Percentiles rank a stretch among this genome's conserved stretches.
These are phyloP conservation scores for Aspergillus mulundensis DNA, from an alignment of 495 filamentous ascomycete species.

Conservation along the genomic window DNA sequence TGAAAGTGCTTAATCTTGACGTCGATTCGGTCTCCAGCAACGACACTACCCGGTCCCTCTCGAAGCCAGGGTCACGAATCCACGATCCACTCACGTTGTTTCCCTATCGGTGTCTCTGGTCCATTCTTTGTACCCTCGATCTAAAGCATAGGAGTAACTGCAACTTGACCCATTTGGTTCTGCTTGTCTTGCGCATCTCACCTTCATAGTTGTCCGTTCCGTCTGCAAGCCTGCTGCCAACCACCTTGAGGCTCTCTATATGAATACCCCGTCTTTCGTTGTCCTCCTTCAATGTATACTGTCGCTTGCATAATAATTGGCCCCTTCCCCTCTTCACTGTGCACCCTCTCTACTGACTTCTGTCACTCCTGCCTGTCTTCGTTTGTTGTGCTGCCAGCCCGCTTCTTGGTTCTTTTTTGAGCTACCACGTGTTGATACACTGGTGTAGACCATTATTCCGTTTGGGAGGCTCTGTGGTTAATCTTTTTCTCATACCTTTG, in stretches of 20 bases:
- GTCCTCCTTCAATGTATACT: constrained; percentile 26
- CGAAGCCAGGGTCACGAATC: constrained; percentile 9
- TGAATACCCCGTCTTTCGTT: constrained; percentile 8
- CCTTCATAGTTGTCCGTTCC: constrained; percentile 8
- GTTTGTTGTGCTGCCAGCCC: constrained; percentile 20
- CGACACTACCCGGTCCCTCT: constrained; percentile 18
- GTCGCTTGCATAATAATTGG: constrained; percentile 18
- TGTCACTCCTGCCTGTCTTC: constrained; percentile 15
- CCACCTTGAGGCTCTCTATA: constrained; percentile 4
- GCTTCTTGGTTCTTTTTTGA: constrained; percentile 18
- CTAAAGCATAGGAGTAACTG: constrained; percentile 19
- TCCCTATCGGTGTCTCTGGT: constrained; percentile 20
- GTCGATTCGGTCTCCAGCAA: constrained; percentile 18
- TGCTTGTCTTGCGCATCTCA: constrained; percentile 2
- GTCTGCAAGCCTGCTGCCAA: neutral
- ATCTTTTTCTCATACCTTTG: constrained; percentile 9
- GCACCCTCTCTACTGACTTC: constrained; percentile 13
- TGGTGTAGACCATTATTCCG: constrained; percentile 26
- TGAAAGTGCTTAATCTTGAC: constrained; percentile 21
- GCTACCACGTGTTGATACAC: constrained; percentile 24
- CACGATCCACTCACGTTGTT: constrained; percentile 11
- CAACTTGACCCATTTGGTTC: constrained; percentile 6
- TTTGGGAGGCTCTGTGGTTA: constrained; percentile 32
- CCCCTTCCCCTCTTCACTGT: constrained; percentile 13
- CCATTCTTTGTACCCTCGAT: constrained; percentile 12